These are phyloP conservation scores for Trypanosoma boissoni DNA, from an alignment of 208 protist genomes.

Conservation along the genomic window DNA sequence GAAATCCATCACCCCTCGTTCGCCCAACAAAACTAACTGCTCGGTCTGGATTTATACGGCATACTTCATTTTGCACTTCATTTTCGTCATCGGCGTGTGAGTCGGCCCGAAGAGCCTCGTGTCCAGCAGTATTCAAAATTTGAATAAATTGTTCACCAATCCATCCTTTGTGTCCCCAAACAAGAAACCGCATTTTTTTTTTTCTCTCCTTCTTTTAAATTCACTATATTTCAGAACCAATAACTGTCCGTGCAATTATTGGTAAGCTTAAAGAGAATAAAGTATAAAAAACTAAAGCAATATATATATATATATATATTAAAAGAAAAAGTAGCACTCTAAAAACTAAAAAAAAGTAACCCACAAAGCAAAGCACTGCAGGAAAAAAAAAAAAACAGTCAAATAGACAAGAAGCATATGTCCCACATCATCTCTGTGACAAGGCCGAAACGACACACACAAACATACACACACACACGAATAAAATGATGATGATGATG, in stretches of 20 bases:
- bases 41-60: conserved; percentile 33
- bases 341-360: neutral
- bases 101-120: conserved; percentile 34
- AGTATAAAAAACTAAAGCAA: too few species aligned
- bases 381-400: neutral
- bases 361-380: neutral
- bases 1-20: conserved; percentile 37
- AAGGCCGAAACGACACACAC: too few species aligned
- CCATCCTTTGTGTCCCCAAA: conserved; percentile 52
- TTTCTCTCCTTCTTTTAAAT: too few species aligned
- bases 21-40: conserved; percentile 46
- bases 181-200: conserved; percentile 55
- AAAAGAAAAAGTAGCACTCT: neutral
- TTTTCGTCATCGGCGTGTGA: conserved; percentile 39
- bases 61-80: conserved; percentile 29
- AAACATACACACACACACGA: too few species aligned
- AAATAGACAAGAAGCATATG: too few species aligned
- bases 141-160: conserved; percentile 50
- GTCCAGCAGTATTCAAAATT: conserved; percentile 21
- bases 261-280: too few species aligned
- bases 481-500: too few species aligned
- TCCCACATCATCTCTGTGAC: too few species aligned
- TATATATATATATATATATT: too few species aligned
- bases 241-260: too few species aligned
- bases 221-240: too few species aligned